A percentile compares a stretch with the other conserved stretches of the same genome.
Evolutionary conservation across 371 early-diverging fungal species (phyloP).

Genomic region (Encephalitozoon hellem): DNA sequence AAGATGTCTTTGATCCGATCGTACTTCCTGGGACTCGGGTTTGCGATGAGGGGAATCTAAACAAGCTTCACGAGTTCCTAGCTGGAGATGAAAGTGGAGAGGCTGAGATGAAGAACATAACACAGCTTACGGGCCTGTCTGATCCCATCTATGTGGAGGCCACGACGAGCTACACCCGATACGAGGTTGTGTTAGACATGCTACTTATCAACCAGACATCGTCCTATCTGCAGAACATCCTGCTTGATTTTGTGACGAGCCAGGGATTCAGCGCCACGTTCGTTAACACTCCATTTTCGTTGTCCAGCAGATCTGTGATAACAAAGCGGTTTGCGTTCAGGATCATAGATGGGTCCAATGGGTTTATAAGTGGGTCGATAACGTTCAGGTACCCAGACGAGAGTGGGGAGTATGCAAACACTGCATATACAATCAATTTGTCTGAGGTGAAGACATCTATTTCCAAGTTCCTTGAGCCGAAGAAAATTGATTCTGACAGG

Average conservation of each 20-base stretch:
- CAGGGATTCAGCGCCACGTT: constrained; percentile 72
- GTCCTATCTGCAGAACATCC: constrained; percentile 83
- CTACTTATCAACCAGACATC: constrained; percentile 91
- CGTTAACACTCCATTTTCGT: neutral
- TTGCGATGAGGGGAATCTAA: neutral
- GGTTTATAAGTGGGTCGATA: constrained; percentile 56
- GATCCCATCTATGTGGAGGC: constrained; percentile 97
- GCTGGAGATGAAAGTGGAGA: neutral
- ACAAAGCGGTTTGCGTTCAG: constrained; percentile 20
- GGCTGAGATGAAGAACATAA: constrained; percentile 64
- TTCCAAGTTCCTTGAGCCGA: constrained; percentile 50
- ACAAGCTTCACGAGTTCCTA: neutral
- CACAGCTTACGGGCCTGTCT: constrained; percentile 85
- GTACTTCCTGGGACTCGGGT: neutral
- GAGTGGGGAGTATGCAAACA: constrained; percentile 20
- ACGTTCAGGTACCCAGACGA: constrained; percentile 43
- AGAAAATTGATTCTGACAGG: constrained; percentile 26
- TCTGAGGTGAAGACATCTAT: constrained; percentile 51
- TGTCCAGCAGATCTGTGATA: constrained; percentile 20
- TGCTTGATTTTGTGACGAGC: constrained; percentile 85
- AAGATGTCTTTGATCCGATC: neutral
- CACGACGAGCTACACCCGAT: constrained; percentile 81
- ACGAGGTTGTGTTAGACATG: constrained; percentile 78
- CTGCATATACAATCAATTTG: constrained; percentile 42
- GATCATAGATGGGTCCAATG: constrained; percentile 47